Base-by-base conservation (phyloP, 2,329 filamentous ascomycete species). In the Nemania diffusa region DNA sequence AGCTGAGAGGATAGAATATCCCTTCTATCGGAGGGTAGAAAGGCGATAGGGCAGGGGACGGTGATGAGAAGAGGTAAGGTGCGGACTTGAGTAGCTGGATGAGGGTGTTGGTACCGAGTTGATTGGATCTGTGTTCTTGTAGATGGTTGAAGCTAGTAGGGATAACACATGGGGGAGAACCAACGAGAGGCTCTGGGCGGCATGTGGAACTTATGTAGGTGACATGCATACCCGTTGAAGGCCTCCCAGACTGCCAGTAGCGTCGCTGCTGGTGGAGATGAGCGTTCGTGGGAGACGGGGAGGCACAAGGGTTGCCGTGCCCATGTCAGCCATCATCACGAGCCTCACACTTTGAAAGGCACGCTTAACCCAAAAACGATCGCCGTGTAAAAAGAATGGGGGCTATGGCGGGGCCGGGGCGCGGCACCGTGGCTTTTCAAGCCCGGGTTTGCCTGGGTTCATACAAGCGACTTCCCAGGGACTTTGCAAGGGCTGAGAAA, bases 91-190 rank as follows among this genome's bases (percentile, higher is more conserved):
- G 63, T 68, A 62, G 70, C 44, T 72, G 71, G 66, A 67, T 55
- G 51, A 34, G 5, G 37, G 52, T 65, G n/a, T 57, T 55, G 46
- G 34, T 62, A n/a, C n/a, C n/a, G n/a, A 48, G 51, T 57, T 65
- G 62, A 57, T 65, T 69, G 57, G 61, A 40, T 69, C 59, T 67
- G 56, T 57, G 32, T 5, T 15, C 7, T 8, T 22, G 42, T 67
- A 66, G 67, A 71, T 73, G 70, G 67, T 68, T 70, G 71, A 71
- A 72, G 65, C 73, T 73, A 75, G 67, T 71, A 71, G 64, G 68
- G 63, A 62, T 70, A 55, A 34, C 70, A 72, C 67, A 72, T 53
- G 67, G 61, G 56, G 59, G 9, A 66, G 44, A 68, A 64, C 71
- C 69, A 67, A 72, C 72, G 65, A 44, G 63, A 64, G 64, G 68